Percentiles rank a stretch among this genome's conserved stretches.
These are phyloP conservation scores for Excoecaria cochinchinensis DNA, from an alignment of 345 rosid species.

Conservation along the genomic window DNA sequence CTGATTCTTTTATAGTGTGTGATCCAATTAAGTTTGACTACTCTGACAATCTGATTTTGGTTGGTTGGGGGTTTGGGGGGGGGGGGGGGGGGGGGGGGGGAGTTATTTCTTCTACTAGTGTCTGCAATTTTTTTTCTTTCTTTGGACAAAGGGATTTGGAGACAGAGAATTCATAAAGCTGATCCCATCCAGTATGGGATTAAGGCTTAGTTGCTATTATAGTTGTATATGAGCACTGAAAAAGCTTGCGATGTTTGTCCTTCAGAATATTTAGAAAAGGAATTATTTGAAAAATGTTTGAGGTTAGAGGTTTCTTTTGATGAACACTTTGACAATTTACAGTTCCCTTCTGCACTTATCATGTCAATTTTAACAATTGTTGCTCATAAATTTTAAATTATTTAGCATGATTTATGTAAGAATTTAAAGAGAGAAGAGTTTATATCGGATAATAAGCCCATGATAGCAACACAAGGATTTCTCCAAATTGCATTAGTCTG, in stretches of 20 bases:
- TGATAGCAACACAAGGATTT: background rate
- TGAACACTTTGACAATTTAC: too few species aligned
- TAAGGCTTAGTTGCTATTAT: background rate
- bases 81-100: too few species aligned
- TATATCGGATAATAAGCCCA: constrained; percentile 2
- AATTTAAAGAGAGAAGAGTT: background rate
- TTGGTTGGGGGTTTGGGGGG: too few species aligned
- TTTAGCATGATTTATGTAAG: background rate
- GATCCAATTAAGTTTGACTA: background rate
- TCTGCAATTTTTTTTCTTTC: too few species aligned
- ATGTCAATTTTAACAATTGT: background rate
- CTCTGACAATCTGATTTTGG: background rate
- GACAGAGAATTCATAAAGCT: too few species aligned
- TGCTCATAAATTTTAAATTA: background rate
- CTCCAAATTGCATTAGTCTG: background rate
- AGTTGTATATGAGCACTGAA: background rate
- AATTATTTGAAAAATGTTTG: background rate
- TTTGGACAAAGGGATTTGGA: too few species aligned
- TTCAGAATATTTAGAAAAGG: background rate
- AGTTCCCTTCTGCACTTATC: background rate
- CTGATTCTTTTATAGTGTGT: background rate
- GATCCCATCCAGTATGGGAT: too few species aligned
- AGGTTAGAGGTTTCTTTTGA: too few species aligned
- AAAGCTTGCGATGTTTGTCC: background rate
- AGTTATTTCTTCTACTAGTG: too few species aligned